Conservation (phyloP, 345 rosid genomes). For the Eucalyptus albens region DNA sequence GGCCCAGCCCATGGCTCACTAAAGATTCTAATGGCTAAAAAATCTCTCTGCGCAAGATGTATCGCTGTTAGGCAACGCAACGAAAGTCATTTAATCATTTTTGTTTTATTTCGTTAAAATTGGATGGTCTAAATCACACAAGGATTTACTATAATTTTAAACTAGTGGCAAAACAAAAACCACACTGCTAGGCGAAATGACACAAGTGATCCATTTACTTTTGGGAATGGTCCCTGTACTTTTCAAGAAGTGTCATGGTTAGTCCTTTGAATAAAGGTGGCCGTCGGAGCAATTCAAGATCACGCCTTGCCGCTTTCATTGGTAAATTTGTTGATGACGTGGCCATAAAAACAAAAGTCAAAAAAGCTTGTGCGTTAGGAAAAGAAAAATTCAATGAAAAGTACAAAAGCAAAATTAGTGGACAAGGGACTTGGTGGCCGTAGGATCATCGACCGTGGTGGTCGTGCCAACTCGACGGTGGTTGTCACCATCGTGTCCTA, state of each 20-base stretch:
- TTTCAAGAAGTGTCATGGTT: not conserved
- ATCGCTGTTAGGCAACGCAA: not conserved
- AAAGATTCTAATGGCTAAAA: no score
- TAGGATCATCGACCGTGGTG: not conserved
- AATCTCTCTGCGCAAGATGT: not conserved
- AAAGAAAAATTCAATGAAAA: not conserved
- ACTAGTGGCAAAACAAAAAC: not conserved
- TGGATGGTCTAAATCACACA: accelerated
- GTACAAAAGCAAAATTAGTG: not conserved
- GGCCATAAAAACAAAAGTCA: not conserved
- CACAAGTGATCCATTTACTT: no score
- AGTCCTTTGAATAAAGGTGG: not conserved
- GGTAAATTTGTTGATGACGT: not conserved
- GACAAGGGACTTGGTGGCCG: not conserved
- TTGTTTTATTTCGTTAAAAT: no score
- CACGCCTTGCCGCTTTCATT: not conserved
- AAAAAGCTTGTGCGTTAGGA: not conserved
- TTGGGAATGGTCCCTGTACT: not conserved
- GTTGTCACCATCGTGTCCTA: accelerated
- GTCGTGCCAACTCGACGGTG: not conserved
- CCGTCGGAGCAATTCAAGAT: not conserved
- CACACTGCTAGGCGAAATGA: not conserved
- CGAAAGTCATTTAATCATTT: not conserved
- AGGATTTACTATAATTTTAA: no score
- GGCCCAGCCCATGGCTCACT: not conserved